Conservation (phyloP, 2,329 filamentous ascomycete species). For the Alternaria brassicae region DNA sequence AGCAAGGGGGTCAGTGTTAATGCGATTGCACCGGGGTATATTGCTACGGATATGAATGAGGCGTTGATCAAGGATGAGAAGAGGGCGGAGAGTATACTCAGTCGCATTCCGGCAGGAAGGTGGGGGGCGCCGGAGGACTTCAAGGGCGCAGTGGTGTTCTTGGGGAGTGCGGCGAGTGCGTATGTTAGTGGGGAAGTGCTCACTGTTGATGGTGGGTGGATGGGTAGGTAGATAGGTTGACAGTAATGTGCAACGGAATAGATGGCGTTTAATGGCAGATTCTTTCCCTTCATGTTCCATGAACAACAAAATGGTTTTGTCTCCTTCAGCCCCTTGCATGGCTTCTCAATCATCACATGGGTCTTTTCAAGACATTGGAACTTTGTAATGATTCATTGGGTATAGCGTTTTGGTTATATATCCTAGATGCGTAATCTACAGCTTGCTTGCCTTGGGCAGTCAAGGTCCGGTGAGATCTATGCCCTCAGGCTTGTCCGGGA, state of each 20-base stretch:
- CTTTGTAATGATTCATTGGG: conserved; percentile 9
- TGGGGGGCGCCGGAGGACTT: conserved; percentile 90
- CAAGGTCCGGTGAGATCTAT: conserved; percentile 45
- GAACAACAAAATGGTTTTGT: neutral
- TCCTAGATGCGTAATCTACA: conserved; percentile 11
- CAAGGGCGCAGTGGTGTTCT: conserved; percentile 79
- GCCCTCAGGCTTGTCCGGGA: conserved; percentile 56
- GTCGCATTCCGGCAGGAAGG: conserved; percentile 80
- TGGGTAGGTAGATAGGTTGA: conserved; percentile 69
- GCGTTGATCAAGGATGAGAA: conserved; percentile 77
- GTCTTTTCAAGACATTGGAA: neutral
- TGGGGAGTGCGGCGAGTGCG: conserved; percentile 76
- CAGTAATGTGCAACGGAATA: neutral
- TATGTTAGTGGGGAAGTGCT: conserved; percentile 85
- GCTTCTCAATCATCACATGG: neutral
- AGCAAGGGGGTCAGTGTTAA: conserved; percentile 82
- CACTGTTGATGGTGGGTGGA: conserved; percentile 90
- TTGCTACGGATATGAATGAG: conserved; percentile 92
- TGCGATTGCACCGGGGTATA: conserved; percentile 87
- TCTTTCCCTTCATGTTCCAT: neutral
- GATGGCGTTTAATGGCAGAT: neutral
- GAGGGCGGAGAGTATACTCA: conserved; percentile 75
- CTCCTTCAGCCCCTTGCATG: neutral
- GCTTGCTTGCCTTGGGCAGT: conserved; percentile 15
- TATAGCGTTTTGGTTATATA: conserved; percentile 18